Evolutionary conservation across 2,329 filamentous ascomycete species (phyloP), one percentile per base, ranked within the genome.

Genomic region (Colletotrichum paranaense): DNA sequence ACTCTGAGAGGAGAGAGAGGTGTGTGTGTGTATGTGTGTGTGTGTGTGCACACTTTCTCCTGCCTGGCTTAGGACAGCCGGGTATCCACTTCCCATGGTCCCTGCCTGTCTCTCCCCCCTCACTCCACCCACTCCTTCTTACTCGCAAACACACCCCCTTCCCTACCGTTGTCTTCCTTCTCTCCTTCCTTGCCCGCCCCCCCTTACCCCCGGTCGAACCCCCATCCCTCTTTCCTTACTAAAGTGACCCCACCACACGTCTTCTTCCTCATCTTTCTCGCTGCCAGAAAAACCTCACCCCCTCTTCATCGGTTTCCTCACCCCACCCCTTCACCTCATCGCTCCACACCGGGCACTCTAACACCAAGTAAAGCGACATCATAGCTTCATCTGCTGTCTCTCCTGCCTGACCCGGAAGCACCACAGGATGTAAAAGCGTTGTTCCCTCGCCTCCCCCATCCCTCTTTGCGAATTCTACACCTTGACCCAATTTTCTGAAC

Each of bases 401-500:
- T 73, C 64, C 73, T 67, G 71, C 73, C 70, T 65, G 62, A 71
- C 72, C 72, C 57, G 62, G 56, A 60, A 63, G 72, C 72, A 72
- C 68, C 62, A 74, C 42, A 75, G 66, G 66, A 75, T 69, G 72
- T 73, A 75, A 75, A 75, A 74, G 72, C 74, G 65, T 75, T 75
- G 72, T 75, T 67, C 68, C 72, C 74, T 75, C 74, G 68, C 72
- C 74, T 75, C 72, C 58, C 71, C 74, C 70, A 56, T 67, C 64
- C 62, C 64, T 63, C 46, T 66, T 19, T 38, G 59, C 59, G 52
- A 62, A 62, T 35, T 67, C 71, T 58, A 62, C 62, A 67, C 60
- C 55, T 62, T 72, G 60, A 53, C 59, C 74, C 74, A 68, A 72
- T 66, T 74, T 75, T 52, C 52, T 53, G 55, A 67, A 74, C 64